Evolutionary conservation across 495 filamentous ascomycete genomes (phyloP).

Genomic region (Xylaria cubensis): DNA sequence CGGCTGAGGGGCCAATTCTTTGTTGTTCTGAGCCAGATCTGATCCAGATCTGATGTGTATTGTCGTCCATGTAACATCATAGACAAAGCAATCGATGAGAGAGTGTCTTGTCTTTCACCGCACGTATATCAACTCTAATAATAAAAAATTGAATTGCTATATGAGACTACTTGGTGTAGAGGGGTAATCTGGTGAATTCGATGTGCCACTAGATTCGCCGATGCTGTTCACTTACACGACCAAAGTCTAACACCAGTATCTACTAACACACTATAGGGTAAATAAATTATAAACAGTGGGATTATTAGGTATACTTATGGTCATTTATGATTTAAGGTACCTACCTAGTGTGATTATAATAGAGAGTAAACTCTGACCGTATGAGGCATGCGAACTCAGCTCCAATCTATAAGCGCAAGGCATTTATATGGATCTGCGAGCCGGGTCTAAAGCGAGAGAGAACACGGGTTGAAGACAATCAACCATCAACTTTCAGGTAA

Average conservation of each 20-base stretch:
- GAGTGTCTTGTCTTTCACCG: background rate
- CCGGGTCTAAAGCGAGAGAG: background rate
- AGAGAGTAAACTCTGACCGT: background rate
- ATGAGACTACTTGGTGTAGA: background rate
- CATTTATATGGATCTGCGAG: background rate
- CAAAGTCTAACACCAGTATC: background rate
- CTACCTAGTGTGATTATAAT: background rate
- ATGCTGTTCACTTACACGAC: background rate
- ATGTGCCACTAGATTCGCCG: background rate
- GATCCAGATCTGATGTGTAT: background rate
- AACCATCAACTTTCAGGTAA: background rate
- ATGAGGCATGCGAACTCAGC: background rate
- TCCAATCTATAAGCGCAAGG: background rate
- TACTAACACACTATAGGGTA: background rate
- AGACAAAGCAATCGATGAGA: slow-evolving; percentile 9
- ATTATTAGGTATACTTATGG: background rate
- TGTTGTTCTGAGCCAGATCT: background rate
- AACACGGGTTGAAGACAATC: background rate
- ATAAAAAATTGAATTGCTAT: too few relatives aligned
- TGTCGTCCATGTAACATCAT: background rate
- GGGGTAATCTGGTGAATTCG: background rate
- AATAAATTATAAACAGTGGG: background rate
- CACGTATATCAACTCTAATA: background rate
- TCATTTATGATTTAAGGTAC: background rate
- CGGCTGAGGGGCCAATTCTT: slow-evolving; percentile 6